Evolutionary conservation across 2,329 filamentous ascomycete species (phyloP), one percentile per base, ranked within the genome.

Genomic region (Ceratocystis huliohia): DNA sequence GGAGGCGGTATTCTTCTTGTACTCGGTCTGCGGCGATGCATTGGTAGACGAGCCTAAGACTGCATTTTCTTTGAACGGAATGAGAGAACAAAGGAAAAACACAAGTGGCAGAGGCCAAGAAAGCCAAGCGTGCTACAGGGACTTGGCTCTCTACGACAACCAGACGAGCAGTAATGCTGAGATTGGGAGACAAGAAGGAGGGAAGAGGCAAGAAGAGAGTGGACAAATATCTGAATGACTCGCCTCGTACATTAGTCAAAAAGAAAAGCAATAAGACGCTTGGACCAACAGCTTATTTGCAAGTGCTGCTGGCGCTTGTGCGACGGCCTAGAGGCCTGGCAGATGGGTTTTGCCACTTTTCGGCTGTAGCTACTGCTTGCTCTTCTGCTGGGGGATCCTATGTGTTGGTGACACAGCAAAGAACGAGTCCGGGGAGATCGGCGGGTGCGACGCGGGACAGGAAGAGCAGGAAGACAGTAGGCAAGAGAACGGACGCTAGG

Each of bases 311-410:
- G 22, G 56, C 22, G 25, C 33, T 30, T 61, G 33, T 61, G 28
- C 56, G n/a, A 33, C 48, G 10, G 22, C 22, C 6, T 3, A 22
- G 17, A 48, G 30, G 22, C 46, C 17, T n/a, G 20, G 20, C n/a
- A 22, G 46, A 22, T 48, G 37, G 5, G 37, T 41, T 41, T 41
- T 41, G 37, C 37, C 37, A 48, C 46, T n/a, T 7, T 48, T 48
- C 46, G n/a, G 46, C 46, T 48, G 46, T 20, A 13, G 20, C 46
- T 48, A 5, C 46, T n/a, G 46, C 20, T 48, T n/a, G 46, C 20
- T 53, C 17, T 53, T 22, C n/a, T 65, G 28, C 62, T 62, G 65
- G 61, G 5, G 61, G 59, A 59, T 64, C 64, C 61, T 67, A 62
- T 28, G 61, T 41, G 30, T 37, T 59, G 61, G 22, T 66, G 30